These are phyloP conservation scores for Septoria petroselini DNA, from an alignment of 2,329 filamentous ascomycete species.

Conservation along the genomic window DNA sequence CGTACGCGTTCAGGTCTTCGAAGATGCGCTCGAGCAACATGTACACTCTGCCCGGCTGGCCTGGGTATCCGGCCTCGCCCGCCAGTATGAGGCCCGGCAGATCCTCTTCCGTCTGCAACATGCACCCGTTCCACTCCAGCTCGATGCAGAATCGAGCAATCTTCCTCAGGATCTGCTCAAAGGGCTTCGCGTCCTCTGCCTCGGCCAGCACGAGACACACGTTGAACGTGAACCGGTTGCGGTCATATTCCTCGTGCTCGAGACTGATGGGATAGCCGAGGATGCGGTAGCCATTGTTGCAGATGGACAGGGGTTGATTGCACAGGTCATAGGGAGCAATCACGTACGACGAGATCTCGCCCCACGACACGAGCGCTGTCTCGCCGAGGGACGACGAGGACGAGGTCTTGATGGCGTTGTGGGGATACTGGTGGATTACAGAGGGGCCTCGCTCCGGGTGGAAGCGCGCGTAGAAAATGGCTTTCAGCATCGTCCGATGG, in stretches of 20 bases:
- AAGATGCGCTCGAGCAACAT: constrained; percentile 80
- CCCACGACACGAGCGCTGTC: constrained; percentile 53
- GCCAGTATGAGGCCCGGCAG: constrained; percentile 30
- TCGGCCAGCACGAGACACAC: constrained; percentile 80
- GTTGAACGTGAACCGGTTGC: constrained; percentile 96
- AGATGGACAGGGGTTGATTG: constrained; percentile 80
- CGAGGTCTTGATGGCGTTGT: constrained; percentile 26
- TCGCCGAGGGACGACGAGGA: too few relatives aligned
- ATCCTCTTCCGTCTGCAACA: constrained; percentile 63
- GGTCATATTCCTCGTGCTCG: constrained; percentile 68
- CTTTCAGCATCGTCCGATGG: constrained; percentile 52
- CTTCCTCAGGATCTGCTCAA: constrained; percentile 70
- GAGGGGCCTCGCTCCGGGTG: constrained; percentile 50
- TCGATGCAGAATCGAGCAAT: constrained; percentile 81
- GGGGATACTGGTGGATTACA: constrained; percentile 36
- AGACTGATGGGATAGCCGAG: constrained; percentile 89
- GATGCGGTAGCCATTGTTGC: constrained; percentile 71
- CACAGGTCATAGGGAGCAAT: constrained; percentile 94
- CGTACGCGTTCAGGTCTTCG: constrained; percentile 94
- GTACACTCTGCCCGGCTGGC: constrained; percentile 48
- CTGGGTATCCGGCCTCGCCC: constrained; percentile 34
- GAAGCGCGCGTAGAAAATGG: constrained; percentile 66
- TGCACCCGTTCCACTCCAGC: constrained; percentile 86
- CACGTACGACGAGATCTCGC: constrained; percentile 83
- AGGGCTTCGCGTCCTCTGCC: constrained; percentile 61